Conservation (phyloP, 176 grass and related monocot species). For the Ensete glaucum region DNA sequence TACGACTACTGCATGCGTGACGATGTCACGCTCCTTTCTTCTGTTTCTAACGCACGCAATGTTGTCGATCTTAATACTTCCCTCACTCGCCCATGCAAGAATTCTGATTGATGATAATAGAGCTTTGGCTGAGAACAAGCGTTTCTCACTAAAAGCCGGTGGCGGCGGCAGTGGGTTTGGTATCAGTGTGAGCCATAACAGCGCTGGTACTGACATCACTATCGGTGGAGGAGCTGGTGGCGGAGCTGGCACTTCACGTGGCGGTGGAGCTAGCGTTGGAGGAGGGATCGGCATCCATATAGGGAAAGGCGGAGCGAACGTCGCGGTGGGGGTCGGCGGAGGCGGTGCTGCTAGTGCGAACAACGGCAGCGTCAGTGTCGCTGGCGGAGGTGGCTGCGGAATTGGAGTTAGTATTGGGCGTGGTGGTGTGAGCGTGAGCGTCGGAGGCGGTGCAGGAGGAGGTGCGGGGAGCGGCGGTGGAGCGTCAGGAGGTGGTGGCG, state of each 20-base stretch:
- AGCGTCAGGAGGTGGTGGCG: not conserved
- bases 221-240: conserved; percentile 36
- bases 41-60: not conserved
- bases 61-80: not conserved
- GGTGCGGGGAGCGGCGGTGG: conserved; percentile 1
- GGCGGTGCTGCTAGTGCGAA: conserved; percentile 20
- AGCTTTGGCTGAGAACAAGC: conserved; percentile 25
- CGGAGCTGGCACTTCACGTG: conserved; percentile 19
- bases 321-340: conserved; percentile 34
- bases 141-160: conserved; percentile 13
- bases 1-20: not conserved
- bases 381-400: not conserved
- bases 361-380: conserved; percentile 13
- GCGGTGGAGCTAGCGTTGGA: conserved; percentile 19
- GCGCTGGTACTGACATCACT: conserved; percentile 20
- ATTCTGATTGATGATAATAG: not conserved
- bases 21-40: not conserved
- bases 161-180: conserved; percentile 27
- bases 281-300: conserved; percentile 27
- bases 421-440: conserved; percentile 20
- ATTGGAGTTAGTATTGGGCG: conserved; percentile 27
- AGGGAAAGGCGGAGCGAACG: conserved; percentile 16
- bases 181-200: conserved; percentile 26
- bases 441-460: not conserved
- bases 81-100: conserved; percentile 23